These are phyloP conservation scores for Wickerhamiella shivajii DNA, from an alignment of 805 yeast genomes.

Conservation along the genomic window DNA sequence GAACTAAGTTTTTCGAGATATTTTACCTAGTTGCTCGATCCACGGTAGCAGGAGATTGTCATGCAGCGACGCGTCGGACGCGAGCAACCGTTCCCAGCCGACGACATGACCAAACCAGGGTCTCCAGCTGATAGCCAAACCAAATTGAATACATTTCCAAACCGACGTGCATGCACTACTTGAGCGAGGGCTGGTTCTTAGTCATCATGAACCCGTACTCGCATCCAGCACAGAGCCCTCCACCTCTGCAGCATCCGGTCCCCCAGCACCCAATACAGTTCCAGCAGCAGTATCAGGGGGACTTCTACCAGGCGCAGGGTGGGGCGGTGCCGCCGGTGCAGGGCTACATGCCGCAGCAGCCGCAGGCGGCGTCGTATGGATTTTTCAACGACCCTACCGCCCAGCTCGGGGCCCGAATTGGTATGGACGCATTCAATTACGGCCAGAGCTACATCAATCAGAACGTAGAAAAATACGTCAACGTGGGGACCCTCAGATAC, in stretches of 20 bases:
- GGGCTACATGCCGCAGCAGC: no score
- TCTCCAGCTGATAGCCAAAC: background rate
- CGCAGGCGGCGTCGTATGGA: slow-evolving; percentile 3
- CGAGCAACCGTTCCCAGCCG: background rate
- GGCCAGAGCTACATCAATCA: slow-evolving; percentile 69
- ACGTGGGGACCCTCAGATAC: slow-evolving; percentile 49
- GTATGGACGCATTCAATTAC: slow-evolving; percentile 68
- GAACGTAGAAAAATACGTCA: slow-evolving; percentile 40
- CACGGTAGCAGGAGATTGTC: background rate
- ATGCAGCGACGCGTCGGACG: background rate
- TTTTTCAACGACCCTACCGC: slow-evolving; percentile 68
- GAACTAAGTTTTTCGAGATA: background rate
- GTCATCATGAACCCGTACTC: background rate
- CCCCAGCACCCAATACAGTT: slow-evolving; percentile 33
- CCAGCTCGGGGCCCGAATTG: slow-evolving; percentile 74
- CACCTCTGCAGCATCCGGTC: slow-evolving; percentile 31
- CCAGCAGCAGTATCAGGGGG: slow-evolving; percentile 18
- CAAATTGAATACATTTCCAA: background rate
- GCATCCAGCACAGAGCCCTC: slow-evolving; percentile 15
- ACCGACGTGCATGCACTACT: background rate
- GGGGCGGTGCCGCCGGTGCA: no score
- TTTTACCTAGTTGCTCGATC: background rate
- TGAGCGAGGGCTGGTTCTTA: background rate
- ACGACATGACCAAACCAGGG: background rate
- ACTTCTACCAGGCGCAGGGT: slow-evolving; percentile 12